Evolutionary conservation across 2,329 filamentous ascomycete genomes (phyloP).

Genomic region (Cladosporium velox): DNA sequence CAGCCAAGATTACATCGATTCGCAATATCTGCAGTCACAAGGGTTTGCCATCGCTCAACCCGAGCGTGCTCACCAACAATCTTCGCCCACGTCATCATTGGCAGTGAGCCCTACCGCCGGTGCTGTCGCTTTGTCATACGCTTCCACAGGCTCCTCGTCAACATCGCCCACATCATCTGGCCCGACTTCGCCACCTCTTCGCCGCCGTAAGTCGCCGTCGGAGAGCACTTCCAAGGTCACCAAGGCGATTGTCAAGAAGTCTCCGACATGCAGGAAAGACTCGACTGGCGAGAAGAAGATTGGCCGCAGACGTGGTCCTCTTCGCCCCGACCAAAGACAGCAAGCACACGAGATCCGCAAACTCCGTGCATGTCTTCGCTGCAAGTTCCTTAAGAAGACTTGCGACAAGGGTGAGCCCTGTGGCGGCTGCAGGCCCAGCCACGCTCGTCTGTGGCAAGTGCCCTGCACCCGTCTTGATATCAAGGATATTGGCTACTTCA

Average conservation of each 20-base stretch:
- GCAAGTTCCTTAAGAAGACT: slow-evolving; percentile 99
- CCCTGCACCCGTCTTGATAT: slow-evolving; percentile 98
- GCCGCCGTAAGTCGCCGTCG: slow-evolving; percentile 59
- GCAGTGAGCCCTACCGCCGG: slow-evolving; percentile 33
- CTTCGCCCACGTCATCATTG: slow-evolving; percentile 32
- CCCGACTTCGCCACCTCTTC: slow-evolving; percentile 57
- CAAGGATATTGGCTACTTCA: slow-evolving; percentile 97
- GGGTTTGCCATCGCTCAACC: slow-evolving; percentile 25
- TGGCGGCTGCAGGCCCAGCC: slow-evolving; percentile 90
- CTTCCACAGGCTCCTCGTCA: slow-evolving; percentile 33
- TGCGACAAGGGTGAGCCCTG: slow-evolving; percentile 98
- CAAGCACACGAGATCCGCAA: slow-evolving; percentile 97
- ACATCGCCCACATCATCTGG: slow-evolving; percentile 39
- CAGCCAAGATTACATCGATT: slow-evolving; percentile 62
- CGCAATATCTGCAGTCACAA: slow-evolving; percentile 50
- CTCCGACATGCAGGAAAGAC: slow-evolving; percentile 74
- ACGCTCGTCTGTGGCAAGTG: slow-evolving; percentile 94
- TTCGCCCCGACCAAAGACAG: slow-evolving; percentile 90
- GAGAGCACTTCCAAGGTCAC: slow-evolving; percentile 70
- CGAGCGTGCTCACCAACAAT: slow-evolving; percentile 35
- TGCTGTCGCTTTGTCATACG: slow-evolving; percentile 27
- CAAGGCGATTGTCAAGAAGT: slow-evolving; percentile 81
- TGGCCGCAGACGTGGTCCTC: slow-evolving; percentile 82
- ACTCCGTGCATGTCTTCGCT: slow-evolving; percentile 86
- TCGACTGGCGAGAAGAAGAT: slow-evolving; percentile 82